Percentiles rank a stretch among this genome's conserved stretches.
phyloP scores from a whole-genome alignment of 139 green algal genomes.

The Picochlorum sp. region DNA sequence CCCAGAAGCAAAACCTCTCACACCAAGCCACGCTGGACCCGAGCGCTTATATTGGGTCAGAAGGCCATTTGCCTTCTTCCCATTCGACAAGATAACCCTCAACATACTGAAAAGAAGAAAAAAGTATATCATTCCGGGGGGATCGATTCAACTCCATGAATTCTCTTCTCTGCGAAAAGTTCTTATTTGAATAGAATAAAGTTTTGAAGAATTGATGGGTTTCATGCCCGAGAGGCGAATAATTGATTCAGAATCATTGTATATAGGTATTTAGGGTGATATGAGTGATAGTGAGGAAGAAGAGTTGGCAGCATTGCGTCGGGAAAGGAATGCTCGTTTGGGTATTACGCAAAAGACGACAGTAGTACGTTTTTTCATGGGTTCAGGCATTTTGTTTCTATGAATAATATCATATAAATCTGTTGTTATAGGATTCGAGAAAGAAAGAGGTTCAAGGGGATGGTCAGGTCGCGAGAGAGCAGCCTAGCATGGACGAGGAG shows the following conservation, averaged over 20 bases:
- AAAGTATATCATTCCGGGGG: background rate
- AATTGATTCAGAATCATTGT: too few species aligned
- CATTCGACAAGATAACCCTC: background rate
- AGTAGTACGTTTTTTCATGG: too few species aligned
- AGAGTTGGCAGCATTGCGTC: constrained; percentile 48
- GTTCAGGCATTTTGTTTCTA: too few species aligned
- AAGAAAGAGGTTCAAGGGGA: too few species aligned
- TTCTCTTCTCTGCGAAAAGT: too few species aligned
- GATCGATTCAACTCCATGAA: too few species aligned
- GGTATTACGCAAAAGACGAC: background rate
- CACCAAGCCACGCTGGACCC: background rate
- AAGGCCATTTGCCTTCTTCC: background rate
- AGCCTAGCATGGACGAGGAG: background rate
- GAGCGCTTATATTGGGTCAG: background rate
- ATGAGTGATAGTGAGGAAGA: constrained; percentile 33
- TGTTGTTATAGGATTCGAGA: too few species aligned
- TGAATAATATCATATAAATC: too few species aligned
- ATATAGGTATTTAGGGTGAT: background rate
- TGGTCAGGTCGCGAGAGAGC: too few species aligned
- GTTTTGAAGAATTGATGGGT: too few species aligned
- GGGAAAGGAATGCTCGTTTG: constrained; percentile 27
- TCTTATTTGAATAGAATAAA: too few species aligned
- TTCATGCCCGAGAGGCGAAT: too few species aligned
- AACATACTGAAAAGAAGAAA: background rate
- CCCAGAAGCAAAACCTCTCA: constrained; percentile 13